Evolutionary conservation across 2,329 filamentous ascomycete species (phyloP).

Genomic region (Exophiala bonariae): DNA sequence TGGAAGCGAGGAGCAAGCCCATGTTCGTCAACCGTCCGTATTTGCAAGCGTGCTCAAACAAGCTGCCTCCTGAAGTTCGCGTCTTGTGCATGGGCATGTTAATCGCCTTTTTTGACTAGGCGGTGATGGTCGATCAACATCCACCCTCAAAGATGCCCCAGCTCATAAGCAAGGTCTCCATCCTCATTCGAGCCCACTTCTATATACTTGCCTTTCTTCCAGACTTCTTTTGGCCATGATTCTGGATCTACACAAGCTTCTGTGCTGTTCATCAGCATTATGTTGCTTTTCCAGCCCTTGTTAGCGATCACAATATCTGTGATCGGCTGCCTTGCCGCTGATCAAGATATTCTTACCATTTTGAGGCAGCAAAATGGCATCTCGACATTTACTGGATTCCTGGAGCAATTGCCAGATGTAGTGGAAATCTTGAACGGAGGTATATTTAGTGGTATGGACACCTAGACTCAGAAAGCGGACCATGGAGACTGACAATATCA

Average conservation of each 20-base stretch:
- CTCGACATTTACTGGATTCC: constrained; percentile 17
- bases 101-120: too few relatives aligned
- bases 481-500: constrained; percentile 2
- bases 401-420: constrained; percentile 18
- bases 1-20: too few relatives aligned
- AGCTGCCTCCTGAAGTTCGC: too few relatives aligned
- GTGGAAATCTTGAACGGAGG: constrained; percentile 23
- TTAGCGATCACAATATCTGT: constrained; percentile 6
- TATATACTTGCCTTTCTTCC: constrained; percentile 4
- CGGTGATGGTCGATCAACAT: too few relatives aligned
- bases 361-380: constrained; percentile 22
- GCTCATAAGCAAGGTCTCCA: constrained; percentile 11
- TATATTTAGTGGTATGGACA: constrained; percentile 19
- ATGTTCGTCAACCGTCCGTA: too few relatives aligned
- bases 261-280: constrained; percentile 8
- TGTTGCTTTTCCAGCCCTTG: constrained; percentile 8
- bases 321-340: constrained; percentile 8
- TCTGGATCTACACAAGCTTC: constrained; percentile 8
- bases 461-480: background rate
- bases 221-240: constrained; percentile 7
- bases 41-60: too few relatives aligned
- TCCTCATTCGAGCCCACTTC: constrained; percentile 19
- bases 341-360: constrained; percentile 25
- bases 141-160: too few relatives aligned
- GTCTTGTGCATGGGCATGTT: too few relatives aligned